Evolutionary conservation across 2,329 filamentous ascomycete genomes (phyloP), one percentile per base, ranked within the genome.

Genomic region (Atkinsonella texensis): DNA sequence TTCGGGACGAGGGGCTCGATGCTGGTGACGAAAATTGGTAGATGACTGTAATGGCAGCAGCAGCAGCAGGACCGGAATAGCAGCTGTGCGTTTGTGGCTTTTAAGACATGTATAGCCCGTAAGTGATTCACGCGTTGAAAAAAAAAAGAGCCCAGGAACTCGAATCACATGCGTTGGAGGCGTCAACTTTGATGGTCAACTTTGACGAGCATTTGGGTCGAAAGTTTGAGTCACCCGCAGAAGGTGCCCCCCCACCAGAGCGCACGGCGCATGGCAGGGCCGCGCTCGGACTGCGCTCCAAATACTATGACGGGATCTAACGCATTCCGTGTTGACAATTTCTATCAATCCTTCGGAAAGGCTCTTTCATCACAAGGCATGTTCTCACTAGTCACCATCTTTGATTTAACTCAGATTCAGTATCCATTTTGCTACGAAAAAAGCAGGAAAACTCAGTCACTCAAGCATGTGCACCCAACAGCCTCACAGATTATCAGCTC

Each of bases 171-270:
- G 15, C 13, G 41, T 42, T 17, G 33, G 28, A 23, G 15, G 28
- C 28, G 28, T 28, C 28, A 23, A 20, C 28, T 40, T 15, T 23
- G 28, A 23, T 28, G 2, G 18, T 32, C 28, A 32, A 44, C 15
- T 46, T 45, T 53, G 15, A 48, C 20, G 38, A 46, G 49, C 39
- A 50, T 50, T 46, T 51, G 53, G 52, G 50, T 17, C 46, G 28
- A 57, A 53, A 57, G 48, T 54, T 60, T 68, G 65, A 67, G 63
- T 68, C 65, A 68, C 68, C 63, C 66, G 47, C 48, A 51, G 52
- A 48, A 53, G 28, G 18, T 65, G 64, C 64, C 65, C 64, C n/a
- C 38, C 10, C 38, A 28, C 23, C 20, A 49, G 23, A 32, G 43
- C 41, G 41, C 41, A 43, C 6, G 12, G 43, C 41, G 41, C 41